A percentile compares a stretch with the other conserved stretches of the same genome.
phyloP scores from a whole-genome alignment of 2,329 filamentous ascomycete genomes.

The Cylindrodendrum hubeiense region DNA sequence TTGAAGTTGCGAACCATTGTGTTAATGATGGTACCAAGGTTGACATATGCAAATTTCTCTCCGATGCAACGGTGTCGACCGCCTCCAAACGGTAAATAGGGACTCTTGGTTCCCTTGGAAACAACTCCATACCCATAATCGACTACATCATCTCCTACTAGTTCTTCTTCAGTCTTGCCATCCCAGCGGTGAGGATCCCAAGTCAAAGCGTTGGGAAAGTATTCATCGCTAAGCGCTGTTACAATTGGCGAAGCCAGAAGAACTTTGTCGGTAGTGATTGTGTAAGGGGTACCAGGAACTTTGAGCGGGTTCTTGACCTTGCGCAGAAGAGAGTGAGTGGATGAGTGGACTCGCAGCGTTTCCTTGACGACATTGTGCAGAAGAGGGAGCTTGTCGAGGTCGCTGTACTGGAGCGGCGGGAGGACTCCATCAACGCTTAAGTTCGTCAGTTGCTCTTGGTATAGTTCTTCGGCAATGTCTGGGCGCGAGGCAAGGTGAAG shows the following conservation, averaged over 20 bases:
- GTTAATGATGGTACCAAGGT: slow-evolving; percentile 74
- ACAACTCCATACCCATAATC: slow-evolving; percentile 48
- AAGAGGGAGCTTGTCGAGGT: slow-evolving; percentile 71
- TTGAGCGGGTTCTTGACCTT: slow-evolving; percentile 76
- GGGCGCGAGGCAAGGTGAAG: slow-evolving; percentile 79
- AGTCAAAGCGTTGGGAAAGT: slow-evolving; percentile 62
- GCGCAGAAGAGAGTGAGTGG: slow-evolving; percentile 80
- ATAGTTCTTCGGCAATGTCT: slow-evolving; percentile 77
- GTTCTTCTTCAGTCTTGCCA: slow-evolving; percentile 22
- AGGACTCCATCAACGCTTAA: slow-evolving; percentile 63
- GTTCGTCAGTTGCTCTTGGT: slow-evolving; percentile 72
- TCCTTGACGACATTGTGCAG: slow-evolving; percentile 77
- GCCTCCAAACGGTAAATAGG: slow-evolving; percentile 77
- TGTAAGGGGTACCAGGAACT: slow-evolving; percentile 67
- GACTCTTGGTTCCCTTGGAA: slow-evolving; percentile 50
- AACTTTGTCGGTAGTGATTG: slow-evolving; percentile 65
- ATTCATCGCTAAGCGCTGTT: slow-evolving; percentile 62
- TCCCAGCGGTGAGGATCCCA: slow-evolving; percentile 51
- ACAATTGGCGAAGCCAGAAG: slow-evolving; percentile 59
- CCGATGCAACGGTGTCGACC: slow-evolving; percentile 81
- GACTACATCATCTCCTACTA: slow-evolving; percentile 31
- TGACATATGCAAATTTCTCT: slow-evolving; percentile 81
- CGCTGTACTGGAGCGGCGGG: slow-evolving; percentile 68
- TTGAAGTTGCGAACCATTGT: slow-evolving; percentile 72
- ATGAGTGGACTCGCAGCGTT: slow-evolving; percentile 77